Percentiles rank a stretch among this genome's conserved stretches.
phyloP scores from a whole-genome alignment of 2,329 filamentous ascomycete genomes.

The Emericellopsis cladophorae region DNA sequence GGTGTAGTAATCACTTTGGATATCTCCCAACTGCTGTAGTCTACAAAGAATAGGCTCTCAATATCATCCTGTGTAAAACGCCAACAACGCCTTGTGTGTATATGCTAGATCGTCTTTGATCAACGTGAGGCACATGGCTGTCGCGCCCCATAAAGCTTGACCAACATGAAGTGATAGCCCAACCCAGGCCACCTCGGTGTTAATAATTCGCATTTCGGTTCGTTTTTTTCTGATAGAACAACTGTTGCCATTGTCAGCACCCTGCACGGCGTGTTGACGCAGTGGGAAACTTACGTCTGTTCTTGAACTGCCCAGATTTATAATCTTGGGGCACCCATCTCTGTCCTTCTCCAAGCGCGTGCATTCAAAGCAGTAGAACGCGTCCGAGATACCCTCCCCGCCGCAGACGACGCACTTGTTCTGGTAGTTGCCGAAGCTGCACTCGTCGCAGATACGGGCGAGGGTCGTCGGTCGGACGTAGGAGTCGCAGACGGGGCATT shows the following conservation, averaged over 20 bases:
- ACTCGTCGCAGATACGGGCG: conserved; percentile 98
- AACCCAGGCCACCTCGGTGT: conserved; percentile 33
- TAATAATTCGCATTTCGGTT: conserved; percentile 47
- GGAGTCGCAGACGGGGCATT: conserved; percentile 97
- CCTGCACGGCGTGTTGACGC: not conserved
- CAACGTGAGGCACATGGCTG: too few relatives aligned
- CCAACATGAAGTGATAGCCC: conserved; percentile 14
- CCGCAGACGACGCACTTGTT: conserved; percentile 99
- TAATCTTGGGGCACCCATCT: conserved; percentile 98
- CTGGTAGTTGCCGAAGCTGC: conserved; percentile 98
- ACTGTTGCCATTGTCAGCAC: conserved; percentile 16
- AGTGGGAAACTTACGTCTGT: conserved; percentile 58
- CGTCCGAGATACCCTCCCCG: conserved; percentile 94
- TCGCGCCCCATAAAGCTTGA: too few relatives aligned
- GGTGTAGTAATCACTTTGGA: too few relatives aligned
- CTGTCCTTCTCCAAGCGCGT: conserved; percentile 93
- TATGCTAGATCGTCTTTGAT: not conserved
- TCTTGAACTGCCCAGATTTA: conserved; percentile 88
- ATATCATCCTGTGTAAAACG: not conserved
- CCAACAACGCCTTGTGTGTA: too few relatives aligned
- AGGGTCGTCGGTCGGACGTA: conserved; percentile 97
- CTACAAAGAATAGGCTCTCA: not conserved
- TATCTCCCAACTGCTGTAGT: not conserved
- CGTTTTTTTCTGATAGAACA: conserved; percentile 57
- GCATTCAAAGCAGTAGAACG: conserved; percentile 99